Conservation (phyloP, 345 rosid species). For the Eucalyptus marginata region DNA sequence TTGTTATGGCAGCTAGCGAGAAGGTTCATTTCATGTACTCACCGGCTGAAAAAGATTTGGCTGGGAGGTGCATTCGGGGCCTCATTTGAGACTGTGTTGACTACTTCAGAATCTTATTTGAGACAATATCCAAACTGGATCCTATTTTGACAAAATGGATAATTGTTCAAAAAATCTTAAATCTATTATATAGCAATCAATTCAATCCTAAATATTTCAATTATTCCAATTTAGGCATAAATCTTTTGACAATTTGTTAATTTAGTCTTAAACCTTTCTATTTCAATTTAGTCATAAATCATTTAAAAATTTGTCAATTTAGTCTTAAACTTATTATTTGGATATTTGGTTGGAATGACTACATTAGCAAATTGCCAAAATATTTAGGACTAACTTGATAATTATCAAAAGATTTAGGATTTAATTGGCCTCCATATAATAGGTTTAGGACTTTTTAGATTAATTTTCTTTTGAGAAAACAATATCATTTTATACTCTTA, state of each 20-base stretch:
- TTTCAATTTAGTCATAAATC: no score
- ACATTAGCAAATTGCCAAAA: no score
- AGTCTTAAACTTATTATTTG: not conserved
- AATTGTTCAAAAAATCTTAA: no score
- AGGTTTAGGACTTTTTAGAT: no score
- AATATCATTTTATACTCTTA: not conserved
- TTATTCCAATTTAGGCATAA: no score
- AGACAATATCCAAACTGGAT: not conserved
- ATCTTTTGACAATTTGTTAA: not conserved
- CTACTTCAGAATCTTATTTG: not conserved
- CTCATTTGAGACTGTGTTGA: not conserved
- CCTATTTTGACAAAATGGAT: not conserved
- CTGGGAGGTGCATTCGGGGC: fast-evolving
- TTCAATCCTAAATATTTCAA: no score
- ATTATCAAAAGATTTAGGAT: not conserved
- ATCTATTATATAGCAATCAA: not conserved
- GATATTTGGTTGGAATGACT: not conserved
- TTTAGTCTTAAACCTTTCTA: no score
- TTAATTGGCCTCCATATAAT: no score
- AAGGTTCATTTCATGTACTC: not conserved
- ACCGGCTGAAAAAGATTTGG: not conserved
- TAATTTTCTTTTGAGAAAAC: not conserved
- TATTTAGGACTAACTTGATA: not conserved
- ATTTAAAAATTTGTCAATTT: not conserved
- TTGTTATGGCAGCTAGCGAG: not conserved